These are phyloP conservation scores for Zychaea mexicana DNA, from an alignment of 371 early-diverging fungal species.

Conservation along the genomic window DNA sequence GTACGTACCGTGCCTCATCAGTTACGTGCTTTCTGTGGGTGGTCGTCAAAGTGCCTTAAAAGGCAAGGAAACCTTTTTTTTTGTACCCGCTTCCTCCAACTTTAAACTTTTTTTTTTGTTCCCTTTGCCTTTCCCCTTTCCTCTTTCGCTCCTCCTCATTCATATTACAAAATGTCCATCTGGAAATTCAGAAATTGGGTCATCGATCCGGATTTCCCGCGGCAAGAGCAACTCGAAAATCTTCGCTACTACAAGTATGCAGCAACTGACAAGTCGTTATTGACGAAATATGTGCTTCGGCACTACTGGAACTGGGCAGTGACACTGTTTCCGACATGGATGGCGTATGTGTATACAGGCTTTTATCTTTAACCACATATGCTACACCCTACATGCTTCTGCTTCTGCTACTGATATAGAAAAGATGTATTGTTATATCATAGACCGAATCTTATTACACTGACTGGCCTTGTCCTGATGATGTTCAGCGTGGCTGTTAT, in stretches of 20 bases:
- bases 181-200: conserved; percentile 13
- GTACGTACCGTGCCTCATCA: too few relatives aligned
- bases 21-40: too few relatives aligned
- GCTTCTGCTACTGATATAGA: background rate
- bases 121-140: background rate
- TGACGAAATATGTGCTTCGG: conserved; percentile 80
- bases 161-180: conserved; percentile 5
- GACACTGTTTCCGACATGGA: conserved; percentile 86
- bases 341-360: conserved; percentile 93
- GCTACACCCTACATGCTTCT: too few relatives aligned
- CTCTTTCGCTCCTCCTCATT: background rate
- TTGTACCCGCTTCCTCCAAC: background rate
- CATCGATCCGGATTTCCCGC: conserved; percentile 25
- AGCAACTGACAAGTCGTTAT: conserved; percentile 84
- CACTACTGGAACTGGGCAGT: conserved; percentile 93
- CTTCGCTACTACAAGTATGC: conserved; percentile 83
- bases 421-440: background rate
- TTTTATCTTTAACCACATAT: background rate
- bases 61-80: conserved; percentile 1
- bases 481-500: conserved; percentile 75
- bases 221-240: conserved; percentile 70
- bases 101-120: conserved; percentile 1
- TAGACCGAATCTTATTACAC: conserved; percentile 98
- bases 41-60: background rate
- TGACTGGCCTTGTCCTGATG: conserved; percentile 90